These are phyloP conservation scores for Wickerhamomyces strasburgensis DNA, from an alignment of 805 yeast genomes.

Conservation along the genomic window DNA sequence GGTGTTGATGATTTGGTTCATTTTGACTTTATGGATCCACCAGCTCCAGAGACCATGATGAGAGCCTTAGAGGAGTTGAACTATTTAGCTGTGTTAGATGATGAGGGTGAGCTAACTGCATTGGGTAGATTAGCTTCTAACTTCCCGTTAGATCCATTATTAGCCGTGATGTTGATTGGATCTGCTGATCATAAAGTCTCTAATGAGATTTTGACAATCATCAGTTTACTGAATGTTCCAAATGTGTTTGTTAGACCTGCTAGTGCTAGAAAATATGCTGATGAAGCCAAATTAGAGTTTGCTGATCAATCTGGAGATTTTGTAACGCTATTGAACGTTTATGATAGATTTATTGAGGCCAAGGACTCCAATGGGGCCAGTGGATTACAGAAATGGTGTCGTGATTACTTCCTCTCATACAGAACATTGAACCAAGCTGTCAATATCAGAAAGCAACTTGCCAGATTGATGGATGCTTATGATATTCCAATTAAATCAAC, in stretches of 20 bases:
- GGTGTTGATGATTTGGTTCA: slow-evolving; percentile 96
- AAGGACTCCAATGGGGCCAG: slow-evolving; percentile 57
- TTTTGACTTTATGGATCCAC: slow-evolving; percentile 98
- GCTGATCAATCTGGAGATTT: slow-evolving; percentile 97
- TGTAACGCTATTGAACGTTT: slow-evolving; percentile 83
- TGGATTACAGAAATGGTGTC: slow-evolving; percentile 81
- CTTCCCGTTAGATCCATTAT: slow-evolving; percentile 93
- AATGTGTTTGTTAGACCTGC: slow-evolving; percentile 93
- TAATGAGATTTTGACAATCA: slow-evolving; percentile 81
- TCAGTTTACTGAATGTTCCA: slow-evolving; percentile 89
- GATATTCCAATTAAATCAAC: slow-evolving; percentile 71
- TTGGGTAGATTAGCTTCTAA: slow-evolving; percentile 87
- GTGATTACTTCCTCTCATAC: slow-evolving; percentile 79
- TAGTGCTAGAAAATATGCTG: slow-evolving; percentile 81
- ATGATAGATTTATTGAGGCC: slow-evolving; percentile 72
- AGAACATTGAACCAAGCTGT: slow-evolving; percentile 84
- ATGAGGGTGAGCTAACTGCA: slow-evolving; percentile 86
- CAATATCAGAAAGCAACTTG: slow-evolving; percentile 78
- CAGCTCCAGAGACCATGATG: slow-evolving; percentile 99
- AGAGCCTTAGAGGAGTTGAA: slow-evolving; percentile 94
- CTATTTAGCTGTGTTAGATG: slow-evolving; percentile 83
- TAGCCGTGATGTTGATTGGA: slow-evolving; percentile 88
- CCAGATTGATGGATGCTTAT: slow-evolving; percentile 74
- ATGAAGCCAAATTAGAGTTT: slow-evolving; percentile 80
- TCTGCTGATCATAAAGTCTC: slow-evolving; percentile 84